Percentiles rank a stretch among this genome's conserved stretches.
Evolutionary conservation across 2,329 filamentous ascomycete species (phyloP).

Genomic region (Beauveria medogensis): DNA sequence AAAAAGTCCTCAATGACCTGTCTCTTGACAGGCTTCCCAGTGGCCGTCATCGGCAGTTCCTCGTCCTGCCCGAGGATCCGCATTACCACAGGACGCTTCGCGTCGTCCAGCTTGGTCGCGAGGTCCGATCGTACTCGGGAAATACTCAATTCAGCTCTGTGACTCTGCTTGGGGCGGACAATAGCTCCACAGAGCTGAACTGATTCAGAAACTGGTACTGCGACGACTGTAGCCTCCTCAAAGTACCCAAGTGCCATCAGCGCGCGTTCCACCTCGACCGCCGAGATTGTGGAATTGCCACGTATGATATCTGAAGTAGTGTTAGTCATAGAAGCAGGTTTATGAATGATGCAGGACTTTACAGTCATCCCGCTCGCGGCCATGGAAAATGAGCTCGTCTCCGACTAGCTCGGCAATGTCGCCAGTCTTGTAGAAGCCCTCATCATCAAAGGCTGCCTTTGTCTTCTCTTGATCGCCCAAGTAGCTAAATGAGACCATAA

Average conservation of each 20-base stretch:
- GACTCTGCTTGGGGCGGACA: constrained; percentile 10
- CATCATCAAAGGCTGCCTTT: not conserved
- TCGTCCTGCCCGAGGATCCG: constrained; percentile 13
- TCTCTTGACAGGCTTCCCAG: constrained; percentile 13
- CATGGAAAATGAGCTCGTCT: constrained; percentile 12
- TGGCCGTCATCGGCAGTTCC: constrained; percentile 15
- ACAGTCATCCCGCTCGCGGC: constrained; percentile 16
- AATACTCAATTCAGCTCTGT: constrained; percentile 1
- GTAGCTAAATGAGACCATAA: not conserved
- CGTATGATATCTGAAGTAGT: constrained; percentile 9
- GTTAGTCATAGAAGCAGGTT: not conserved
- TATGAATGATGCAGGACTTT: not conserved
- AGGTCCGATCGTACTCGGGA: constrained; percentile 14
- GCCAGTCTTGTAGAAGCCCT: not conserved
- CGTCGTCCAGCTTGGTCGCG: constrained; percentile 6
- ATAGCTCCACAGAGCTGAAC: constrained; percentile 17
- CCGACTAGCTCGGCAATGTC: not conserved
- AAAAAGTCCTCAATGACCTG: constrained; percentile 14
- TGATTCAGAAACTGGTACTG: constrained; percentile 15
- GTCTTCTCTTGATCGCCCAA: not conserved
- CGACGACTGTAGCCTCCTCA: constrained; percentile 16
- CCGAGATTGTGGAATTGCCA: constrained; percentile 12
- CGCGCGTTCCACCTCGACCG: constrained; percentile 13
- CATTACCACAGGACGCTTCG: constrained; percentile 15
- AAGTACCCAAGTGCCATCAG: constrained; percentile 16